A percentile compares a stretch with the other conserved stretches of the same genome.
phyloP scores from a whole-genome alignment of 768 basidiomycete genomes.

The Megacollybia marginata region DNA sequence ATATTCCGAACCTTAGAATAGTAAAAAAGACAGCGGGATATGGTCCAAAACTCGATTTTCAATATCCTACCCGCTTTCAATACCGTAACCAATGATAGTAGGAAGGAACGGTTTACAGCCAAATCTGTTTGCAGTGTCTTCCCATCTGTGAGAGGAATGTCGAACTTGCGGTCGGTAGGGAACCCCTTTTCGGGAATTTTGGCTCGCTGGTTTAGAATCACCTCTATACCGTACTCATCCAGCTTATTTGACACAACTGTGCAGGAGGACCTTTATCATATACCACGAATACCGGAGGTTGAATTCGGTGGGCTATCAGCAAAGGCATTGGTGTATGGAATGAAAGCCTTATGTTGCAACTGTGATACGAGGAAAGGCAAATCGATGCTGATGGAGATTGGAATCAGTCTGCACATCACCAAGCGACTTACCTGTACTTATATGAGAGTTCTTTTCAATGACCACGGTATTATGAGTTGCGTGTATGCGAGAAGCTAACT shows the following conservation, averaged over 20 bases:
- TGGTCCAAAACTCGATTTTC: too few species aligned
- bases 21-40: too few species aligned
- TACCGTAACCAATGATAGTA: not conserved
- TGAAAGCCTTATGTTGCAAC: conserved; percentile 23
- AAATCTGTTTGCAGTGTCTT: conserved; percentile 30
- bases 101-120: conserved; percentile 17
- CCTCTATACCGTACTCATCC: conserved; percentile 26
- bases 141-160: conserved; percentile 30
- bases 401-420: not conserved
- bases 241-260: conserved; percentile 12
- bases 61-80: too few species aligned
- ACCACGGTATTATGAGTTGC: conserved; percentile 20
- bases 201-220: conserved; percentile 32
- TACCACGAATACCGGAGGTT: conserved; percentile 12
- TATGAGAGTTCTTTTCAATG: conserved; percentile 26
- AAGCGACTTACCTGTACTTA: conserved; percentile 12
- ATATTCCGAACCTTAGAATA: too few species aligned
- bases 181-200: conserved; percentile 19
- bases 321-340: conserved; percentile 22
- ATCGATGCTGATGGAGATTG: conserved; percentile 15
- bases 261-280: too few species aligned
- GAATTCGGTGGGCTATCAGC: conserved; percentile 13
- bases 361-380: conserved; percentile 25
- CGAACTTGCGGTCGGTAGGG: conserved; percentile 15
- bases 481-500: conserved; percentile 12